Evolutionary conservation across 1,284 basidiomycete species (phyloP).

Genomic region (Agaricales sp.): DNA sequence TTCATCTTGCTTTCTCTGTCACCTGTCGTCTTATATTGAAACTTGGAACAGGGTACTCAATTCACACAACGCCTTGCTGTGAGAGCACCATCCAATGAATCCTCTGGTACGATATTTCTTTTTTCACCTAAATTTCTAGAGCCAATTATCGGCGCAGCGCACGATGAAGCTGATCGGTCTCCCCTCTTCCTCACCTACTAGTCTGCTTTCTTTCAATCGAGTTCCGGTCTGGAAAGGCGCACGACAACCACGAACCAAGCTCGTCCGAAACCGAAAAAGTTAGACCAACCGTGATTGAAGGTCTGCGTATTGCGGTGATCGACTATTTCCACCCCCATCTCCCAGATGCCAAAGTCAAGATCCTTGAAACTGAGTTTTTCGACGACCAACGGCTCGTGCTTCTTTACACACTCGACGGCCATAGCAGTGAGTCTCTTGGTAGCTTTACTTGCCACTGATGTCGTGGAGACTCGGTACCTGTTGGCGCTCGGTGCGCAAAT

Average conservation of each 20-base stretch:
- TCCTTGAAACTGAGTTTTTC: constrained; percentile 65
- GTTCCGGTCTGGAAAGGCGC: background rate
- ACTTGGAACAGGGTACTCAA: background rate
- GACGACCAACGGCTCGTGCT: constrained; percentile 60
- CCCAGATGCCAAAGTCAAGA: constrained; percentile 23
- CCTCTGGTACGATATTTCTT: background rate
- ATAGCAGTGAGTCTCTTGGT: constrained; percentile 33
- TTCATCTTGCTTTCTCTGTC: background rate
- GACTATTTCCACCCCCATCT: constrained; percentile 28
- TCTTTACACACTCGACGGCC: constrained; percentile 37
- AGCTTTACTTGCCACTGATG: constrained; percentile 12
- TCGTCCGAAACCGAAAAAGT: too few relatives aligned
- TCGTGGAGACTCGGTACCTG: constrained; percentile 11
- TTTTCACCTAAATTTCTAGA: background rate
- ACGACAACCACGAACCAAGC: too few relatives aligned
- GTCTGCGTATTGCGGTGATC: constrained; percentile 37
- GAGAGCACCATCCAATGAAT: background rate
- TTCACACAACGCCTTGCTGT: background rate
- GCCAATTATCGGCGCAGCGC: background rate
- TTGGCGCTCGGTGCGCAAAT: constrained; percentile 15
- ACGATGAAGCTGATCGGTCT: too few relatives aligned
- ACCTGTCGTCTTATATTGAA: background rate
- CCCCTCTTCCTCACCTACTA: too few relatives aligned
- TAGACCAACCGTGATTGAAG: constrained; percentile 5
- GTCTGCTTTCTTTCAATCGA: background rate